Conservation (phyloP, 2,329 filamentous ascomycete genomes). For the Alternaria tenuissima region DNA sequence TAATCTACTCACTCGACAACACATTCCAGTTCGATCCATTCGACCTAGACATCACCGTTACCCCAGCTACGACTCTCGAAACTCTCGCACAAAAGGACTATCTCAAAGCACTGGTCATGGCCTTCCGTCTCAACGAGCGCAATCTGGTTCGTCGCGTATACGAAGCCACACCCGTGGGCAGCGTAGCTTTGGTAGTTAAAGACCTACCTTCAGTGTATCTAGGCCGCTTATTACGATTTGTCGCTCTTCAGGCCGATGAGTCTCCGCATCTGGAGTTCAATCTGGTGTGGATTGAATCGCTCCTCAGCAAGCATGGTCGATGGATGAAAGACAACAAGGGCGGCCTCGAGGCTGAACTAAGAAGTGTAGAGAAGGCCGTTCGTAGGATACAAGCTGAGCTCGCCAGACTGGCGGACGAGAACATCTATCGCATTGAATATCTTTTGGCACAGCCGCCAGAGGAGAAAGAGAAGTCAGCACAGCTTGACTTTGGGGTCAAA, state of each 20-base stretch:
- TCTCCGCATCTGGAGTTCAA: conserved; percentile 96
- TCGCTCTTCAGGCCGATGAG: conserved; percentile 86
- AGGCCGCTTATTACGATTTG: conserved; percentile 81
- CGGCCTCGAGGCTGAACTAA: conserved; percentile 82
- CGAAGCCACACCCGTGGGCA: conserved; percentile 76
- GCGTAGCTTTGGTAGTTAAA: conserved; percentile 79
- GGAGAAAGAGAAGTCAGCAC: conserved; percentile 32
- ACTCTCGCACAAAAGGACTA: conserved; percentile 83
- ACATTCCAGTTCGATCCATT: conserved; percentile 91
- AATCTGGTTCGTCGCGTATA: conserved; percentile 85
- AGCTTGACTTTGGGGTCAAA: conserved; percentile 44
- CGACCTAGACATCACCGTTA: conserved; percentile 93
- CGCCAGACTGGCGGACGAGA: conserved; percentile 83
- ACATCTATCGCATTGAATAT: conserved; percentile 88
- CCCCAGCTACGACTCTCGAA: conserved; percentile 72
- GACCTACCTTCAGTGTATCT: conserved; percentile 87
- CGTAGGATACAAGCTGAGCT: conserved; percentile 83
- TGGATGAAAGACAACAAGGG: conserved; percentile 83
- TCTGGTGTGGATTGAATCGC: conserved; percentile 86
- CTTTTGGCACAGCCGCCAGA: conserved; percentile 65
- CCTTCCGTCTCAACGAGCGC: conserved; percentile 91
- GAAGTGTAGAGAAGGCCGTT: conserved; percentile 82
- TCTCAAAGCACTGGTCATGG: conserved; percentile 94
- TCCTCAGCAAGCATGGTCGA: conserved; percentile 81
- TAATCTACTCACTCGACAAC: conserved; percentile 91